Evolutionary conservation across 2,329 filamentous ascomycete genomes (phyloP).

Genomic region (Pseudocercospora macadamiae): DNA sequence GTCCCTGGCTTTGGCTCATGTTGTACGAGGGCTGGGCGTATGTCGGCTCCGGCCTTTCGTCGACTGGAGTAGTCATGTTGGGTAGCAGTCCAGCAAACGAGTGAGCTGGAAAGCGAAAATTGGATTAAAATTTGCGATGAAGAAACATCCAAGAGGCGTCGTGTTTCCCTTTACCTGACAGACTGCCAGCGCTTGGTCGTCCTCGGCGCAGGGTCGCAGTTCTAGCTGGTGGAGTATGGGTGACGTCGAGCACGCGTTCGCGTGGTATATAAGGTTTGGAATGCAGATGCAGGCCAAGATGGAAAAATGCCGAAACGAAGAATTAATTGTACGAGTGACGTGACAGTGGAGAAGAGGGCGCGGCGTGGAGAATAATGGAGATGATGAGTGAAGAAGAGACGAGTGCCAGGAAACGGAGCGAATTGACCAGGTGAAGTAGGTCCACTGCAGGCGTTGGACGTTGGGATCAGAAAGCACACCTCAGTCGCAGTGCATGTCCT

Average conservation of each 20-base stretch:
- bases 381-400: neutral
- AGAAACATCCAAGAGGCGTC: neutral
- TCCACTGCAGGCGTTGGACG: neutral
- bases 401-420: neutral
- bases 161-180: neutral
- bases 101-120: constrained; percentile 13
- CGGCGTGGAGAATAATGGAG: neutral
- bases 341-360: neutral
- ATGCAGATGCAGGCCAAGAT: neutral
- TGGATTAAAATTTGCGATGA: neutral
- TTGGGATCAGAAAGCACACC: neutral
- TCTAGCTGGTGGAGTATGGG: constrained; percentile 10
- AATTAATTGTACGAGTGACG: no score
- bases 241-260: no score
- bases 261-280: neutral
- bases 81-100: constrained; percentile 18
- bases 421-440: no score
- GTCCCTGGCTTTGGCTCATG: constrained; percentile 22
- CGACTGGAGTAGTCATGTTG: constrained; percentile 39
- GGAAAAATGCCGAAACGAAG: neutral
- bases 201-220: neutral
- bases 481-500: no score
- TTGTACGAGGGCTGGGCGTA: constrained; percentile 34
- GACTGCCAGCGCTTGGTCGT: neutral
- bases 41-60: constrained; percentile 40